These are phyloP conservation scores for Neurospora sublineolata DNA, from an alignment of 495 filamentous ascomycete species.

Conservation along the genomic window DNA sequence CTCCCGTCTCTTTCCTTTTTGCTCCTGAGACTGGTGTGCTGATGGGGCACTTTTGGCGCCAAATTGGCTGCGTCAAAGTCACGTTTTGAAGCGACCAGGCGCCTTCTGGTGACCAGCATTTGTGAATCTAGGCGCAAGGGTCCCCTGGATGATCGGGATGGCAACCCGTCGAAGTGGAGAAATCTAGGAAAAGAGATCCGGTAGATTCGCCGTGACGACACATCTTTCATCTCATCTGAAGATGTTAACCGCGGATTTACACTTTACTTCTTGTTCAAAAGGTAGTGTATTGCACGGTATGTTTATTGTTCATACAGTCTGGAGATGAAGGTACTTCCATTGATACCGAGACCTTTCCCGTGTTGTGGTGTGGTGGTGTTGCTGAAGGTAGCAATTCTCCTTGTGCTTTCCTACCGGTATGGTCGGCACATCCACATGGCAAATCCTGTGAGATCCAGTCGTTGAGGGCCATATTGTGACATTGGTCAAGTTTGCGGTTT, in stretches of 20 bases:
- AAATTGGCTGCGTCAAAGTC: not conserved
- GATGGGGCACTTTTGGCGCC: not conserved
- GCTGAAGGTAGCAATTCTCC: not conserved
- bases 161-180: not conserved
- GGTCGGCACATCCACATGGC: not conserved
- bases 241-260: not conserved
- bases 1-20: not conserved
- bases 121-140: not conserved
- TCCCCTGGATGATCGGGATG: not conserved
- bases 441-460: not conserved
- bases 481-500: not conserved
- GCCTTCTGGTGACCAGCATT: not conserved
- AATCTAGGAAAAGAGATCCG: not conserved
- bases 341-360: not conserved
- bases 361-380: not conserved
- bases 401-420: not conserved
- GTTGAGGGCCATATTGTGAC: not conserved
- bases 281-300: not conserved
- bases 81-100: not conserved
- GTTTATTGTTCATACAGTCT: not conserved
- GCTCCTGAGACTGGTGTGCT: not conserved
- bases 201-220: not conserved
- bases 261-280: not conserved
- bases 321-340: not conserved
- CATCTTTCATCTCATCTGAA: not conserved